A percentile compares a stretch with the other conserved stretches of the same genome.
Conservation (phyloP, 140 eudicot species). For the Oenanthe javanica region DNA sequence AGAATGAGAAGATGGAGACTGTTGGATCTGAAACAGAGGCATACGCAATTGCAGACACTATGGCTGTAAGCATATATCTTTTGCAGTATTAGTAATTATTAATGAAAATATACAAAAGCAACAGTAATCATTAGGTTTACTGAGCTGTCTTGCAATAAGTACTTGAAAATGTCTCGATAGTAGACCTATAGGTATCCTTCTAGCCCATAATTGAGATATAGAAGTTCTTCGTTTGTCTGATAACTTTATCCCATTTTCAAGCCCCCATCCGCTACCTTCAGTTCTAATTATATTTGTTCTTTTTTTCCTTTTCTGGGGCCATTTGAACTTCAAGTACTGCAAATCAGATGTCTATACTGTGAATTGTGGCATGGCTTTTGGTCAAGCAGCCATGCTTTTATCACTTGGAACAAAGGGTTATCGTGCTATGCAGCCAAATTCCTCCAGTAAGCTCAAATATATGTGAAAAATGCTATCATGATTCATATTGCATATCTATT, state of each 20-base stretch:
- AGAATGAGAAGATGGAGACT: constrained; percentile 59
- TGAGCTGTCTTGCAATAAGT: background rate
- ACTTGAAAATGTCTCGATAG: too few relatives aligned
- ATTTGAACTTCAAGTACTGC: constrained; percentile 35
- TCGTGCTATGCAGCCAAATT: constrained; percentile 57
- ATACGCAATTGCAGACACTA: constrained; percentile 72
- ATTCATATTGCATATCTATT: background rate
- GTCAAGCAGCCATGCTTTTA: constrained; percentile 95
- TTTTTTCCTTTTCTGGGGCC: background rate
- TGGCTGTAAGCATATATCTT: constrained; percentile 51
- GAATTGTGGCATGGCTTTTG: constrained; percentile 71
- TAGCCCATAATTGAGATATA: background rate
- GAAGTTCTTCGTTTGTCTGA: background rate
- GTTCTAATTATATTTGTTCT: background rate
- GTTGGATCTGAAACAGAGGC: constrained; percentile 80
- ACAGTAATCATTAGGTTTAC: background rate
- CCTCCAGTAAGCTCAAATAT: constrained; percentile 47
- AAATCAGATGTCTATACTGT: constrained; percentile 66
- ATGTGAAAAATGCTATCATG: background rate
- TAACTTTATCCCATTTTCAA: background rate
- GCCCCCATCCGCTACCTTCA: background rate
- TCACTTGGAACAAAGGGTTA: constrained; percentile 74
- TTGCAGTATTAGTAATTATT: background rate
- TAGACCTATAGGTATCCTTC: background rate
- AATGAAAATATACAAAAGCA: background rate